Base-by-base conservation (phyloP, 169 alveolate genomes). In the Cryptosporidium baileyi region DNA sequence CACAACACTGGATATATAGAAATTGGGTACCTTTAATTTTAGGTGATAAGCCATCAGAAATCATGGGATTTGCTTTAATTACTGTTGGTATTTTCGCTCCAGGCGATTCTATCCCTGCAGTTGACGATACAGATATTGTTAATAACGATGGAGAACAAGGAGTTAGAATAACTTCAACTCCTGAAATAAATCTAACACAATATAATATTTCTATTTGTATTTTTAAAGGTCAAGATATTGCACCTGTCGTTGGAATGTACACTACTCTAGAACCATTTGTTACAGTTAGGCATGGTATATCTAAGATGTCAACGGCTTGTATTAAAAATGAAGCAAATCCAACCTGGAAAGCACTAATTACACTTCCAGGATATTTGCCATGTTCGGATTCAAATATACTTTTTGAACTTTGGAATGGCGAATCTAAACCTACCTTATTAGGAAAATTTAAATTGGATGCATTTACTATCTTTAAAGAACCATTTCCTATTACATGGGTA, bases 31-130 rank as follows among this genome's bases (percentile, higher is more conserved):
- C 85, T 38, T 61, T 91, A 3, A 80, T 91, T 15, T 54, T 92
- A 15, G 91, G 82, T 11, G 93, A 82, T 41, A 80, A 80, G 2
- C 91, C 91, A 22, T 80, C 85, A 44, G 91, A 88, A 60, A 81
- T 80, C 32, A 90, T 90, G 89, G 96, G 96, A 0, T 88, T 57
- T 30, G 34, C 92, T 52, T 80, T 93, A 47, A 74, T 89, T 40
- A 92, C 96, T 5, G 90, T 93, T 26, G 95, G 95, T 32, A 94
- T 93, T 22, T 93, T 89, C 61, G 96, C 94, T 0, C 96, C 96
- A 0, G 96, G 95, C 34, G 96, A 93, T 80, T 88, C 91, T 6
- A 91, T 92, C 17, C 95, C 96, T 17, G 91, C 91, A 22, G 89
- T 92, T 30, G 93, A 93, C 88, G 96, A 93, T 45, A 89, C 63